Evolutionary conservation across 306 rosid genomes (phyloP), one percentile per base, ranked within the genome.

Genomic region (Medicago arabica): DNA sequence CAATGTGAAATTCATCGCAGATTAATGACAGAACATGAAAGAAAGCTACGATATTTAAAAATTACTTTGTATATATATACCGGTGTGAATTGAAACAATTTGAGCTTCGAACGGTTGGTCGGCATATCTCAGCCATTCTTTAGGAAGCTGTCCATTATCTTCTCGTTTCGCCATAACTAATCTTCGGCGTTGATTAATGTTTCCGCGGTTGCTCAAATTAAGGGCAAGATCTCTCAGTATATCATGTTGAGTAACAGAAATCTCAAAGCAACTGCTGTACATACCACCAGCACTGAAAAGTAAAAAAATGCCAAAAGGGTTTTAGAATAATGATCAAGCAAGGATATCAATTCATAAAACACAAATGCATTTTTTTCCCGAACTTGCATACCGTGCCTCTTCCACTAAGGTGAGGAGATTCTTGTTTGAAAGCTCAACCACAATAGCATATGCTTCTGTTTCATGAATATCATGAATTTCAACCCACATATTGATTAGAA

Each of bases 51-150:
- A 68, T 18, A 6, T 18, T 16, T 4, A 16, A 8, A 16, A 39
- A 51, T 21, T 17, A 23, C 19, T 23, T 17, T 31, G 10, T 17
- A 19, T 11, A 67, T 11, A 67, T 54, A 43, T 84, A 91, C 98
- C 97, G 41, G 98, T 92, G 83, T 95, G 96, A 78, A 92, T 72
- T 46, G 98, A 95, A 59, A 95, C 92, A 36, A 95, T 82, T 84
- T 62, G 91, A 65, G 97, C 96, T 15, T 89, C 76, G 43, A 86
- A 90, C 14, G 91, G 91, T 46, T 60, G 70, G 69, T 85, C 80
- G 6, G 59, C 75, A 72, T 81, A 43, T 81, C 90, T 90, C 50
- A 67, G 84, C 98, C 98, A 95, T 62, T 89, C 97, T 85, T 76
- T 95, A 13, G 97, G 98, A 78, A 90, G 87, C 46, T 75, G 23